A percentile compares a stretch with the other conserved stretches of the same genome.
These are phyloP conservation scores for Neltuma alba DNA, from an alignment of 306 rosid genomes.

Conservation along the genomic window DNA sequence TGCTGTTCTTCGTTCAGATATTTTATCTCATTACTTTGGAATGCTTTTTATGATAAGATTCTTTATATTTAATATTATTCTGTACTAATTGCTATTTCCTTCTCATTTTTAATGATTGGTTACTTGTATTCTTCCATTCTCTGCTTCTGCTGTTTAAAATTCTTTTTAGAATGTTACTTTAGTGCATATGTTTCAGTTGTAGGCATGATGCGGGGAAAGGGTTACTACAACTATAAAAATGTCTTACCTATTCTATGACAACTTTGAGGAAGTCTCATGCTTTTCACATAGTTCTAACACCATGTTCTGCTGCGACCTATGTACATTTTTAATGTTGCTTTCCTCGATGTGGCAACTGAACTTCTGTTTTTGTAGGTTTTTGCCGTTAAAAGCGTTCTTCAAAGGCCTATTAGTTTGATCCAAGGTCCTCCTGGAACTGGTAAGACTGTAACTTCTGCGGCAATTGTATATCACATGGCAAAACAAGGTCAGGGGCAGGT, in stretches of 20 bases:
- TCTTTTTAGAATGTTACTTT: constrained; percentile 6
- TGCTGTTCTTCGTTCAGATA: constrained; percentile 37
- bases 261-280: background rate
- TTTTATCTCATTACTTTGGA: constrained; percentile 9
- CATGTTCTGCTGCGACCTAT: background rate
- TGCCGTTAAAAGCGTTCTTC: constrained; percentile 98
- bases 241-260: constrained; percentile 1
- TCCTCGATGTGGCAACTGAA: constrained; percentile 13
- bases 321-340: background rate
- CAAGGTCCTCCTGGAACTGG: constrained; percentile 99
- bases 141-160: background rate
- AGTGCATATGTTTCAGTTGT: background rate
- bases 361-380: constrained; percentile 60
- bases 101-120: background rate
- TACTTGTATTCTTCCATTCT: background rate
- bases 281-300: background rate
- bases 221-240: constrained; percentile 4
- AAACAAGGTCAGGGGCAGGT: constrained; percentile 99
- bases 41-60: background rate
- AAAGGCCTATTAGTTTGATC: constrained; percentile 98
- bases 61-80: background rate
- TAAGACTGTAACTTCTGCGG: constrained; percentile 98
- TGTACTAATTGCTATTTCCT: constrained; percentile 3
- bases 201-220: background rate
- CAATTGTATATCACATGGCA: constrained; percentile 99